These are phyloP conservation scores for Ramularia endophylla DNA, from an alignment of 2,329 filamentous ascomycete genomes.

Conservation along the genomic window DNA sequence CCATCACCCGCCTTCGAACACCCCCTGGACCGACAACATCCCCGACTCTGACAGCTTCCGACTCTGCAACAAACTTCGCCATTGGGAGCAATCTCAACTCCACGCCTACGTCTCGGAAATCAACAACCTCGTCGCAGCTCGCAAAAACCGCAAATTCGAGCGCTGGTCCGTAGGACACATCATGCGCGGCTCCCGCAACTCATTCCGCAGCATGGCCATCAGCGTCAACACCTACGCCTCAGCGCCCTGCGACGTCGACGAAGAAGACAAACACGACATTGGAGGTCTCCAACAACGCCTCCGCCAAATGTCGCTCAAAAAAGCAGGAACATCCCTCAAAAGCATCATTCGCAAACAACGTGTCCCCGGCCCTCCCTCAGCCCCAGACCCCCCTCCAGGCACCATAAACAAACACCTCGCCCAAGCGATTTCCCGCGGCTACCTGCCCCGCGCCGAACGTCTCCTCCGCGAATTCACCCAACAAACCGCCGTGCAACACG, in stretches of 20 bases:
- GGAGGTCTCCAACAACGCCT: conserved; percentile 20
- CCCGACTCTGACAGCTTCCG: conserved; percentile 20
- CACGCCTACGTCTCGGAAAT: conserved; percentile 22
- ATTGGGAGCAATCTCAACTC: conserved; percentile 26
- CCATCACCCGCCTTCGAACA: conserved; percentile 20
- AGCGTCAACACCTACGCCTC: conserved; percentile 23
- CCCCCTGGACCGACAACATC: conserved; percentile 8
- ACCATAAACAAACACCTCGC: conserved; percentile 15
- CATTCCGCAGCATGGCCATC: conserved; percentile 19
- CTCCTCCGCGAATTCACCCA: conserved; percentile 14
- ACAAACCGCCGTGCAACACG: conserved; percentile 6
- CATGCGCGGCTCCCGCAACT: conserved; percentile 12
- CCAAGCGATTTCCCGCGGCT: conserved; percentile 13
- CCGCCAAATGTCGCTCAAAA: conserved; percentile 20
- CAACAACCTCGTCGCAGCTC: conserved; percentile 16
- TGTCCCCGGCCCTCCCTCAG: not conserved
- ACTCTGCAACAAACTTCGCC: conserved; percentile 19
- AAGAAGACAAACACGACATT: conserved; percentile 20
- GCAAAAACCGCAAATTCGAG: conserved; percentile 12
- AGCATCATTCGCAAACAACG: conserved; percentile 5
- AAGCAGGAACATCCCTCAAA: conserved; percentile 6
- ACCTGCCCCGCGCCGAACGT: conserved; percentile 13
- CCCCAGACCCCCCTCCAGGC: not conserved
- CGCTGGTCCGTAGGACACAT: conserved; percentile 23
- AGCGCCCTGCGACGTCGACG: conserved; percentile 21